phyloP scores from a whole-genome alignment of 768 basidiomycete genomes.

The Lactifluus subvellereus region DNA sequence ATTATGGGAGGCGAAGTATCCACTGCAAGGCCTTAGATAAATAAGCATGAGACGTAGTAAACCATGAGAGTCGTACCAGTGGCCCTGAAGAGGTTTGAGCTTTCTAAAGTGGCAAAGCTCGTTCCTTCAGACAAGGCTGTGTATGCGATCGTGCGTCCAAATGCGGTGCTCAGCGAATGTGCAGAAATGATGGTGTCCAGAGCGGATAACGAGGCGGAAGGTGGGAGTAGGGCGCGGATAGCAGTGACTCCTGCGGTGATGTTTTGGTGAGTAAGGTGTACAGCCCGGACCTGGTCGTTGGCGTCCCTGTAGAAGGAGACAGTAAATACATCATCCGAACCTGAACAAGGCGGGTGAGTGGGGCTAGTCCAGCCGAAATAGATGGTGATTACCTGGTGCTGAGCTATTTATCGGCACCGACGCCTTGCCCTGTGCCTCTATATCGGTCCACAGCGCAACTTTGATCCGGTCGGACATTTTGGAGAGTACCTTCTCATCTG shows the following conservation, averaged over 20 bases:
- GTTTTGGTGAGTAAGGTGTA: slow-evolving; percentile 75
- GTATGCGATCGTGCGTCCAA: slow-evolving; percentile 75
- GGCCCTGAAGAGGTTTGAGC: slow-evolving; percentile 47
- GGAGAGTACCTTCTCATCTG: slow-evolving; percentile 40
- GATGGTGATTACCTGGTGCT: slow-evolving; percentile 44
- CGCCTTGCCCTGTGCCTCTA: slow-evolving; percentile 59
- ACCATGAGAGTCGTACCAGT: slow-evolving; percentile 34
- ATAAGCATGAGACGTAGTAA: not conserved
- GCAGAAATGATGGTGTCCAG: slow-evolving; percentile 76
- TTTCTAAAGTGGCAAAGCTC: slow-evolving; percentile 61
- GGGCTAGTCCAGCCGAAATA: not conserved
- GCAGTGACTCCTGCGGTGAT: slow-evolving; percentile 87
- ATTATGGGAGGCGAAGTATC: slow-evolving; percentile 32
- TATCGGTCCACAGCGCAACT: slow-evolving; percentile 60
- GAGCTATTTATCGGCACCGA: slow-evolving; percentile 40
- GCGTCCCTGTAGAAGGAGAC: slow-evolving; percentile 56
- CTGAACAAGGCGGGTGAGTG: slow-evolving; percentile 32
- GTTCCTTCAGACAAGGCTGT: slow-evolving; percentile 71
- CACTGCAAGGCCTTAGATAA: not conserved
- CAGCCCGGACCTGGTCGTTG: slow-evolving; percentile 50
- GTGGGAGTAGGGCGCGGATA: slow-evolving; percentile 67
- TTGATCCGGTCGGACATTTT: slow-evolving; percentile 48
- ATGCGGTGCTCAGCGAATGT: slow-evolving; percentile 66
- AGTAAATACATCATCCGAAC: slow-evolving; percentile 58
- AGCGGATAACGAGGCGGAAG: slow-evolving; percentile 57